Evolutionary conservation across 2,329 filamentous ascomycete genomes (phyloP), one percentile per base, ranked within the genome.

Genomic region (Fusarium sp.): DNA sequence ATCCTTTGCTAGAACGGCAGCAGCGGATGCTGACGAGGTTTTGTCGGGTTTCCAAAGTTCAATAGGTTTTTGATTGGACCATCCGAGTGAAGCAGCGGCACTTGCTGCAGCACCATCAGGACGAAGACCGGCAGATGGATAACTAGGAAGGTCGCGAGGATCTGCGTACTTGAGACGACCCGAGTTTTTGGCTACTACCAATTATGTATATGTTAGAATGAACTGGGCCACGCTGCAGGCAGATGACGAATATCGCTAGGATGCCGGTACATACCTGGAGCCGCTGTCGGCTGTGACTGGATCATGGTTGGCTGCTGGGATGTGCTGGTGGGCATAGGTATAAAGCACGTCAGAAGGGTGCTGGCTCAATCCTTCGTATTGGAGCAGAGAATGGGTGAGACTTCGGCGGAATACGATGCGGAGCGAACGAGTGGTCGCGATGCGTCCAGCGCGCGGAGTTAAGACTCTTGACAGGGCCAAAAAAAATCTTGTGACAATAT

Each of bases 71-170:
- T 88, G 87, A 74, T 88, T 91, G 47, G 87, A 84, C 83, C 92
- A 91, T 49, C 92, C 92, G 43, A 95, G 81, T 50, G 85, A 87
- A 39, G 92, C 92, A 53, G 93, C 93, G 55, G 91, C 88, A 67
- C 90, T 87, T 62, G 92, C 92, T 57, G 92, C 92, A 50, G 84
- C 82, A 71, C 80, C 82, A 70, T 85, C 82, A 42, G 82, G 72
- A 53, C 77, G 80, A 58, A 93, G 83, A 36, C 91, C 90, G 58
- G 84, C 77, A 11, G 90, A 89, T 14, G 92, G 91, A 72, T 85
- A 95, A 73, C 90, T 91, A 36, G 92, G 92, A 21, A 96, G 85
- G 71, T 92, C 89, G 74, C 88, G 84, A 41, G 91, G 87, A 72
- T 87, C 85, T 61, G 91, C 91, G 82, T 93, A 91, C 77, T 89